Evolutionary conservation across 495 filamentous ascomycete species (phyloP).

Genomic region (Trichoderma asperelloides): DNA sequence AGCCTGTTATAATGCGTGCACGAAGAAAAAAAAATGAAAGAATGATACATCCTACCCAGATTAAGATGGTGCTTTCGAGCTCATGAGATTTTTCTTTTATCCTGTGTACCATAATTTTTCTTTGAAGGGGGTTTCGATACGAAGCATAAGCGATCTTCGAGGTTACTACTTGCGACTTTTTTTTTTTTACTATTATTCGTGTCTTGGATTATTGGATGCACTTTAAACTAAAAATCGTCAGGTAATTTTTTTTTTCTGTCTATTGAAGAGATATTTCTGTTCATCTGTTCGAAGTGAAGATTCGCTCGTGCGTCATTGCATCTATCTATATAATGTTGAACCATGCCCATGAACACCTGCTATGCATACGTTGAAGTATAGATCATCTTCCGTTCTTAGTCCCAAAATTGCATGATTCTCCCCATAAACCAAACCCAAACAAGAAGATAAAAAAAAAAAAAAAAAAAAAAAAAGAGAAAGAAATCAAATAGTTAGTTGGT

Average conservation of each 20-base stretch:
- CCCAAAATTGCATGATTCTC: neutral
- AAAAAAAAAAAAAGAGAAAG: neutral
- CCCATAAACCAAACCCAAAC: neutral
- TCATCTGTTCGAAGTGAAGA: neutral
- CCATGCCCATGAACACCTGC: neutral
- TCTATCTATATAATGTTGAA: slow-evolving; percentile 10
- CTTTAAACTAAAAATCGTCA: neutral
- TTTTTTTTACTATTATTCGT: neutral
- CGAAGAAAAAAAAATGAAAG: neutral
- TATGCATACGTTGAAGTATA: slow-evolving; percentile 1
- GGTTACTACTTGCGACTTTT: neutral
- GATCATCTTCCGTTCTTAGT: no score
- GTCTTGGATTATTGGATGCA: neutral
- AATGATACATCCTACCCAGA: neutral
- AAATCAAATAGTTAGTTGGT: neutral
- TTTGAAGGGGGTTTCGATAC: neutral
- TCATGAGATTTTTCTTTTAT: neutral
- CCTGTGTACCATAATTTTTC: neutral
- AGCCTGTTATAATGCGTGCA: neutral
- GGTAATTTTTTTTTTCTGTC: neutral
- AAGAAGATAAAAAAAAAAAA: neutral
- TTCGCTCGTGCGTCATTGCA: neutral
- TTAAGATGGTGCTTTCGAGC: neutral
- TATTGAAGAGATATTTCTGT: neutral
- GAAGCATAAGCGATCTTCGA: slow-evolving; percentile 2